Conservation (phyloP, 257 asterid genomes). For the Rauvolfia tetraphylla region DNA sequence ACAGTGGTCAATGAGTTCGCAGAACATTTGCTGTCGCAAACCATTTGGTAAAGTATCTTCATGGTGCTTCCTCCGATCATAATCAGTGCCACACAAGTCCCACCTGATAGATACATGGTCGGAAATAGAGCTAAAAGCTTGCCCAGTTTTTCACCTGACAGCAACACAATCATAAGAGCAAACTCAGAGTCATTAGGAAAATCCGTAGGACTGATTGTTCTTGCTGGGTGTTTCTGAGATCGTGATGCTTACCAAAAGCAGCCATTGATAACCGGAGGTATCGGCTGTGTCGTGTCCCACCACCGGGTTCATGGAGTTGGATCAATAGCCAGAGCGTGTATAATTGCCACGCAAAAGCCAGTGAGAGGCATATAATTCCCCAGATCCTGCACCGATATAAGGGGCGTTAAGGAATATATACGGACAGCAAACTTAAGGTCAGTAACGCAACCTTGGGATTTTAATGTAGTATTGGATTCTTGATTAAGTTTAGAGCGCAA, state of each 20-base stretch:
- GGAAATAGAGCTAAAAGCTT: slow-evolving; percentile 70
- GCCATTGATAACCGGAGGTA: slow-evolving; percentile 73
- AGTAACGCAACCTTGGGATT: not conserved
- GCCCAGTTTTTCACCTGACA: slow-evolving; percentile 62
- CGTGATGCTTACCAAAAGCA: slow-evolving; percentile 56
- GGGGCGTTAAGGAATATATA: too few species aligned
- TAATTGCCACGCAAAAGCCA: slow-evolving; percentile 73
- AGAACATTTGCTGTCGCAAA: slow-evolving; percentile 33
- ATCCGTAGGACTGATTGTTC: too few species aligned
- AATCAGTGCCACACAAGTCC: slow-evolving; percentile 80
- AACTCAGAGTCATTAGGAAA: not conserved
- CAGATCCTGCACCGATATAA: slow-evolving; percentile 46
- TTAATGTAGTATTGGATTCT: not conserved
- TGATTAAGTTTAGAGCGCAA: not conserved
- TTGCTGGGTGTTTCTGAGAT: not conserved
- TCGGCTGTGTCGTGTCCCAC: slow-evolving; percentile 75
- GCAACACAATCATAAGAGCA: not conserved
- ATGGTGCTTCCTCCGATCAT: slow-evolving; percentile 78
- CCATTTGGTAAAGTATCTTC: slow-evolving; percentile 56
- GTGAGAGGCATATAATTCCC: slow-evolving; percentile 59
- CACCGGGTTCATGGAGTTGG: slow-evolving; percentile 69
- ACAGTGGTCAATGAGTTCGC: slow-evolving; percentile 33
- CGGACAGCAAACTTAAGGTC: too few species aligned
- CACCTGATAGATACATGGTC: slow-evolving; percentile 80
- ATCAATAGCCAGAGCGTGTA: slow-evolving; percentile 77